These are phyloP conservation scores for Zygoascus bituminiphila DNA, from an alignment of 805 yeast genomes.

Conservation along the genomic window DNA sequence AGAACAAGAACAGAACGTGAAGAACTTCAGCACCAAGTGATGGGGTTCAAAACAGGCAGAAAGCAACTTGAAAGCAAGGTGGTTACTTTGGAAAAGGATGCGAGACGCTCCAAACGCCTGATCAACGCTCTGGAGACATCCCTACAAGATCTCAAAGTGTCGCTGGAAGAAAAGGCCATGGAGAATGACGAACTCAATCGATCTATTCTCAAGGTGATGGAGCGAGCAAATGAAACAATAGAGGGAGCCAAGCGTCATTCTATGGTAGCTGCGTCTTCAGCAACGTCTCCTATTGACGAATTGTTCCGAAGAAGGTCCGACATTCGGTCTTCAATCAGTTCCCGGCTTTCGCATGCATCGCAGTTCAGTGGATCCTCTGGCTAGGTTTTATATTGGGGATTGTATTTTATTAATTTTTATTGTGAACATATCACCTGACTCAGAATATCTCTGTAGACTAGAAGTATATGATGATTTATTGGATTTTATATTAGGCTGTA, in stretches of 20 bases:
- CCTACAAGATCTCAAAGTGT: conserved; percentile 27
- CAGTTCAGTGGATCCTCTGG: background rate
- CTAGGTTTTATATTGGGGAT: too few species aligned
- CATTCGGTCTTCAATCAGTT: background rate
- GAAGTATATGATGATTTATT: background rate
- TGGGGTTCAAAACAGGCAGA: conserved; percentile 22
- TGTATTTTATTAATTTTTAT: background rate
- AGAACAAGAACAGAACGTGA: conserved; percentile 19
- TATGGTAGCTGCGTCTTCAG: background rate
- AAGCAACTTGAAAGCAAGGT: conserved; percentile 21
- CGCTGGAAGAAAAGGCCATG: conserved; percentile 29
- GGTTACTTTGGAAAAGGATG: conserved; percentile 18
- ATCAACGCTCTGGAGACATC: conserved; percentile 22
- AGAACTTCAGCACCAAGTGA: conserved; percentile 25
- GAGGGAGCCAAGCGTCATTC: conserved; percentile 23
- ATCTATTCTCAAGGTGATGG: conserved; percentile 23
- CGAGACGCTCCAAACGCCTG: conserved; percentile 17
- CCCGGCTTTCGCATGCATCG: background rate
- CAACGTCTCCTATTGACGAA: background rate
- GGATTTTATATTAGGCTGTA: too few species aligned
- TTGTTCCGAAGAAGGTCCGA: background rate
- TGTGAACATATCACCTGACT: too few species aligned
- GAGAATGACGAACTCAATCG: conserved; percentile 29
- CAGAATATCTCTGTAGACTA: background rate
- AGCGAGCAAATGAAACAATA: conserved; percentile 22